Evolutionary conservation across 306 rosid genomes (phyloP).

Genomic region (Pyrus betulifolia): DNA sequence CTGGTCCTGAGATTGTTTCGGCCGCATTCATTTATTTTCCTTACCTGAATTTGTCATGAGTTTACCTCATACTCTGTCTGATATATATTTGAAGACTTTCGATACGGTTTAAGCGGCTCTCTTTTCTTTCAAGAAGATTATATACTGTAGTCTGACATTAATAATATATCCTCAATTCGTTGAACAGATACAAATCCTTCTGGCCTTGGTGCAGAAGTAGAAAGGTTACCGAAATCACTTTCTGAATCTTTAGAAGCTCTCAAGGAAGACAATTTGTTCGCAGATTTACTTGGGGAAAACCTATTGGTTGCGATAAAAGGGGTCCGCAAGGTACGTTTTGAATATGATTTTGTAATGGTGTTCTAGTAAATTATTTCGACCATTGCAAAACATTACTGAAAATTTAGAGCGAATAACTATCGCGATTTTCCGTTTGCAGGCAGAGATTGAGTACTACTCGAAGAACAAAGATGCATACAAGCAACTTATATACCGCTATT

Average conservation of each 20-base stretch:
- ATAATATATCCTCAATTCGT: neutral
- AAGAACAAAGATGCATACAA: slow-evolving; percentile 64
- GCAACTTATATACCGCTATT: slow-evolving; percentile 63
- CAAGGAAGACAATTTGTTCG: slow-evolving; percentile 38
- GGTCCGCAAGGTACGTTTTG: slow-evolving; percentile 58
- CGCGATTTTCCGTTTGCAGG: slow-evolving; percentile 40
- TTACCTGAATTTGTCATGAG: neutral
- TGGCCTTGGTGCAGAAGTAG: slow-evolving; percentile 28
- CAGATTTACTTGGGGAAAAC: slow-evolving; percentile 53
- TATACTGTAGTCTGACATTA: neutral
- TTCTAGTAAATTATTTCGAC: too few relatives aligned
- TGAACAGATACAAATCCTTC: slow-evolving; percentile 62
- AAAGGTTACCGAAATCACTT: slow-evolving; percentile 68
- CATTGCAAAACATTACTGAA: neutral
- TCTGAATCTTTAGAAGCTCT: slow-evolving; percentile 78
- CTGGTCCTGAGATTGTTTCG: too few relatives aligned
- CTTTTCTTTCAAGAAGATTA: neutral
- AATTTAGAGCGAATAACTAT: neutral
- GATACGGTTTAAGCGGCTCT: neutral
- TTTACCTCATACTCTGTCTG: too few relatives aligned
- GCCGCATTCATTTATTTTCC: neutral
- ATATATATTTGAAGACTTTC: neutral
- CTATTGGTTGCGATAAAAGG: slow-evolving; percentile 60
- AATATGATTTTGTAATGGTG: neutral
- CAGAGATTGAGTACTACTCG: slow-evolving; percentile 58